These are phyloP conservation scores for Kingdonia uniflora DNA, from an alignment of 164 flowering plant species.

Conservation along the genomic window DNA sequence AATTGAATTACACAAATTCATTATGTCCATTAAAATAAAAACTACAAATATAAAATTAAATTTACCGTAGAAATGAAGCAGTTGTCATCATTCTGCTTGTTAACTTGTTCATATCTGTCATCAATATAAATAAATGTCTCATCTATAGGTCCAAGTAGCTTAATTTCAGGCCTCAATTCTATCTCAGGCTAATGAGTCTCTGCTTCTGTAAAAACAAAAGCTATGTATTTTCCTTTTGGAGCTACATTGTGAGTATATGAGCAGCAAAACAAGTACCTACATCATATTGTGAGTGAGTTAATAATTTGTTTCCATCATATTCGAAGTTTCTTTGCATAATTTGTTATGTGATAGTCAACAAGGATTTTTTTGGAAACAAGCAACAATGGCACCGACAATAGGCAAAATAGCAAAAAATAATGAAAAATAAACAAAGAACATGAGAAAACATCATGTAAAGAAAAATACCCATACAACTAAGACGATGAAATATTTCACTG, in stretches of 20 bases:
- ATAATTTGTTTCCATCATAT: no score
- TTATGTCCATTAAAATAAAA: no score
- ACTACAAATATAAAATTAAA: no score
- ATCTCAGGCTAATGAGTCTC: conserved; percentile 79
- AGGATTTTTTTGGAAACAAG: no score
- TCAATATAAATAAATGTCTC: conserved; percentile 79
- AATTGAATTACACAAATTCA: background rate
- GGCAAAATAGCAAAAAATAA: no score
- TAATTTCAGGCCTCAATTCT: conserved; percentile 83
- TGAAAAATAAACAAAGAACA: no score
- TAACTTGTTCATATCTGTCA: conserved; percentile 72
- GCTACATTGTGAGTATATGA: conserved; percentile 96
- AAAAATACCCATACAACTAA: no score
- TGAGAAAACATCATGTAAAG: no score
- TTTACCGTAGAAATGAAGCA: conserved; percentile 88
- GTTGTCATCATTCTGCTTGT: conserved; percentile 39
- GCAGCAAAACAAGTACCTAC: conserved; percentile 92
- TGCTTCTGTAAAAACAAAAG: conserved; percentile 89
- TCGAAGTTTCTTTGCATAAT: no score
- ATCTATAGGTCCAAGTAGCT: conserved; percentile 79
- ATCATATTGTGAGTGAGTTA: background rate
- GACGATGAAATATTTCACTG: no score
- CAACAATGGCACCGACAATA: no score
- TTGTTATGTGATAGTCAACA: no score
- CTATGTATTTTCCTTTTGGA: conserved; percentile 87